Evolutionary conservation across 108 stramenopile genomes (phyloP).

Genomic region (Seminavis robusta): DNA sequence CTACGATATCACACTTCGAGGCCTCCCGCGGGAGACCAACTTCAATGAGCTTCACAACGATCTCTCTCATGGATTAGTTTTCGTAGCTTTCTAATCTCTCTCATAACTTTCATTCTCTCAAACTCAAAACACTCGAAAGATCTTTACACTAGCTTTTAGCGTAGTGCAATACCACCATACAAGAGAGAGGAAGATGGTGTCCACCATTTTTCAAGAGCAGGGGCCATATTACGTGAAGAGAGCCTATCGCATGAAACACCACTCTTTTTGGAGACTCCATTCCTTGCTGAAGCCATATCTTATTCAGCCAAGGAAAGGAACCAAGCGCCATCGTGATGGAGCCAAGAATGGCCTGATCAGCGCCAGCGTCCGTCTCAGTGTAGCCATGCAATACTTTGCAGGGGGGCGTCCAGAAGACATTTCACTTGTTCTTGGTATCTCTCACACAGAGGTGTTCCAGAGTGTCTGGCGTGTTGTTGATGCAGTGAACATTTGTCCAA

Average conservation of each 20-base stretch:
- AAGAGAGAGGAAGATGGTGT: no score
- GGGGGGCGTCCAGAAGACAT: slow-evolving; percentile 20
- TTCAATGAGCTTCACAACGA: no score
- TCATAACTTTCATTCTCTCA: no score
- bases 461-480: slow-evolving; percentile 16
- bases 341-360: slow-evolving; percentile 16
- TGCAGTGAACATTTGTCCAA: slow-evolving; percentile 1
- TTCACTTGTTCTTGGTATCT: slow-evolving; percentile 1
- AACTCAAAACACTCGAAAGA: no score
- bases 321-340: no score
- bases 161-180: no score
- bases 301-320: neutral
- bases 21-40: no score
- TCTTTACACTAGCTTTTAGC: no score
- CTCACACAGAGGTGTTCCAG: neutral
- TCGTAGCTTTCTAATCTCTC: no score
- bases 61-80: no score
- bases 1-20: no score
- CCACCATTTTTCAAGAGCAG: neutral
- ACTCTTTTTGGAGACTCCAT: slow-evolving; percentile 4
- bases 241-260: slow-evolving; percentile 11
- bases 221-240: slow-evolving; percentile 12
- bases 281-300: neutral
- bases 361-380: slow-evolving; percentile 1
- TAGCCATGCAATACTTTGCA: slow-evolving; percentile 16